Percentiles rank a stretch among this genome's conserved stretches.
phyloP scores from a whole-genome alignment of 2,329 filamentous ascomycete species.

The Fusarium chlamydosporum region DNA sequence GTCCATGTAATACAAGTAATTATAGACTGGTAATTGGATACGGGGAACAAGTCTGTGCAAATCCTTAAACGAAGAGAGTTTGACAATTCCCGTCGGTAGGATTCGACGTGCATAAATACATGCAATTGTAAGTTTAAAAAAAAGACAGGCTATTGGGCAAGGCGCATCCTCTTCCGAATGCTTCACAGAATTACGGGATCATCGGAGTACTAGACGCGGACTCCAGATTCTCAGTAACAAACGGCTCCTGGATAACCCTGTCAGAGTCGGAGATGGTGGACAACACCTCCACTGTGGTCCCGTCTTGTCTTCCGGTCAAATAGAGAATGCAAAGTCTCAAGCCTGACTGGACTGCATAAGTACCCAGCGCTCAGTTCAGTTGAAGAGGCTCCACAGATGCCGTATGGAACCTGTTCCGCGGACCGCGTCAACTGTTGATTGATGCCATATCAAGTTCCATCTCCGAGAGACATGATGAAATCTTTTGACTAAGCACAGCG shows the following conservation, averaged over 20 bases:
- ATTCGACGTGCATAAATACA: not conserved
- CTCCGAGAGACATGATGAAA: constrained; percentile 31
- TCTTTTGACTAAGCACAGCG: constrained; percentile 9
- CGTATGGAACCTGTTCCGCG: constrained; percentile 30
- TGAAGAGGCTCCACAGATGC: constrained; percentile 27
- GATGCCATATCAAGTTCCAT: constrained; percentile 43
- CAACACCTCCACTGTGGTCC: constrained; percentile 42
- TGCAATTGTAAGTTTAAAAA: not conserved
- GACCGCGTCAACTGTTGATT: constrained; percentile 38
- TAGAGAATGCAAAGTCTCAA: constrained; percentile 10
- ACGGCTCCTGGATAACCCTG: constrained; percentile 38
- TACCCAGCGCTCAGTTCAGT: constrained; percentile 34
- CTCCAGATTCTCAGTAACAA: constrained; percentile 43
- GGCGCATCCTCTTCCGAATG: not conserved
- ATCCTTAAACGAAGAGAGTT: not conserved
- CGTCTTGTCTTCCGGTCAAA: constrained; percentile 21
- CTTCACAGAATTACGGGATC: constrained; percentile 33
- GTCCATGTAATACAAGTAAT: not conserved
- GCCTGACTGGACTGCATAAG: constrained; percentile 5
- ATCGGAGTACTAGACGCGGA: constrained; percentile 33
- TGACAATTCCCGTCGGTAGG: not conserved
- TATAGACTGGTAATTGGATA: not conserved
- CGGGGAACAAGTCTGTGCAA: not conserved
- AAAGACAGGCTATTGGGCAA: too few relatives aligned
- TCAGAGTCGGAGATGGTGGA: constrained; percentile 47